phyloP scores from a whole-genome alignment of 352 stramenopile genomes.

The Globisporangium cystogenes region DNA sequence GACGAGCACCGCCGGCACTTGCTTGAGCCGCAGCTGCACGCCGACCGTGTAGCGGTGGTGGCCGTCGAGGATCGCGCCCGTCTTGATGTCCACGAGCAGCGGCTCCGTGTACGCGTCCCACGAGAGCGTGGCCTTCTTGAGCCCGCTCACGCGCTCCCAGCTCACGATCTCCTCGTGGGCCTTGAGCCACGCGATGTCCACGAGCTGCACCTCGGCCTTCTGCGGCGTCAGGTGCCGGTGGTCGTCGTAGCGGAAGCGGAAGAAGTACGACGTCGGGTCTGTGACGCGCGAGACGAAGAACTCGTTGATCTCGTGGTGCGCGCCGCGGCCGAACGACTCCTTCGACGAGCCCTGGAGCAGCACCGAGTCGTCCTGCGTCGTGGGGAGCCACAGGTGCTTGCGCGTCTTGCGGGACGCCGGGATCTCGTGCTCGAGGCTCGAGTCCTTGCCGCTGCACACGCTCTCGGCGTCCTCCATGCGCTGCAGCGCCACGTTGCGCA shows the following conservation, averaged over 20 bases:
- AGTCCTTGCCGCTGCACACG: conserved; percentile 33
- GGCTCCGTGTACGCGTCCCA: conserved; percentile 83
- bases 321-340: conserved; percentile 8
- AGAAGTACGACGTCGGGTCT: conserved; percentile 86
- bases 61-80: conserved; percentile 76
- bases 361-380: conserved; percentile 76
- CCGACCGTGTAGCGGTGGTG: conserved; percentile 82
- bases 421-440: conserved; percentile 64
- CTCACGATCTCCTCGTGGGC: conserved; percentile 83
- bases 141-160: conserved; percentile 63
- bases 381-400: conserved; percentile 67
- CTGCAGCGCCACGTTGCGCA: conserved; percentile 50
- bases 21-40: conserved; percentile 60
- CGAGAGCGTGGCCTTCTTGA: conserved; percentile 70
- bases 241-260: conserved; percentile 73
- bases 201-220: conserved; percentile 77
- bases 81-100: conserved; percentile 74
- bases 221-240: conserved; percentile 52
- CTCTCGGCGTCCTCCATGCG: conserved; percentile 57
- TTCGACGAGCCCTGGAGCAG: conserved; percentile 25
- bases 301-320: conserved; percentile 44
- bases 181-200: conserved; percentile 80
- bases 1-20: conserved; percentile 70
- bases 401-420: conserved; percentile 52
- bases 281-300: conserved; percentile 80